Evolutionary conservation across 768 basidiomycete species (phyloP).

Genomic region (Amanita subjunquillea): DNA sequence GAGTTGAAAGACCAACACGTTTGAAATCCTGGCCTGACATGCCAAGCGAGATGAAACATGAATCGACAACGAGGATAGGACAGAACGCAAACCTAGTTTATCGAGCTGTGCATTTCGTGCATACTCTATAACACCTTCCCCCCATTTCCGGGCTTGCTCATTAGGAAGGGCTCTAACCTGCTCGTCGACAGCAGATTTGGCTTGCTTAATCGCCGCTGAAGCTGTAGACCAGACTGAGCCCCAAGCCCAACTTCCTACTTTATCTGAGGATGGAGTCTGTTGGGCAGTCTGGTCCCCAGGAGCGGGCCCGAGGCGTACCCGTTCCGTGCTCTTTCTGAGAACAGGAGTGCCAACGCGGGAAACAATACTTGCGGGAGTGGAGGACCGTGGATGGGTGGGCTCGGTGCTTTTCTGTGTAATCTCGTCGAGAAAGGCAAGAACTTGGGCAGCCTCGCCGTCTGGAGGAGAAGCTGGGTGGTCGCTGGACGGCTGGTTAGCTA

Average conservation of each 20-base stretch:
- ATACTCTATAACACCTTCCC: constrained; percentile 76
- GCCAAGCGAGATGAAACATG: neutral
- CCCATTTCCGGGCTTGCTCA: constrained; percentile 83
- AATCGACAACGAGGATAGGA: neutral
- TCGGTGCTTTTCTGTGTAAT: constrained; percentile 87
- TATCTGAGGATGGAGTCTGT: neutral
- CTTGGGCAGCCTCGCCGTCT: constrained; percentile 64
- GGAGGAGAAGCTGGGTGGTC: constrained; percentile 12
- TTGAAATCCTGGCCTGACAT: constrained; percentile 78
- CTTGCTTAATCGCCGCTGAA: constrained; percentile 79
- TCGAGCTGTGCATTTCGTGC: constrained; percentile 87
- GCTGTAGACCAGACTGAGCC: constrained; percentile 85
- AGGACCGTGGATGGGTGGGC: constrained; percentile 41
- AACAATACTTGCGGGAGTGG: constrained; percentile 20
- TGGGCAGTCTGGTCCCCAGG: neutral
- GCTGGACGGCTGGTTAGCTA: constrained; percentile 7
- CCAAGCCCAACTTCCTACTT: constrained; percentile 64
- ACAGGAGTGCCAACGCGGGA: constrained; percentile 65
- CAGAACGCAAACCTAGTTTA: constrained; percentile 53
- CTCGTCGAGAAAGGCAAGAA: constrained; percentile 89
- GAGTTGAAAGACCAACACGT: constrained; percentile 76
- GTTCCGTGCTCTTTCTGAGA: constrained; percentile 66
- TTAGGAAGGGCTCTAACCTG: constrained; percentile 82
- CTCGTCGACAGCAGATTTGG: constrained; percentile 82
- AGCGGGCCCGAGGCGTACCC: constrained; percentile 34